These are phyloP conservation scores for Lithospermum erythrorhizon DNA, from an alignment of 257 asterid genomes.

Conservation along the genomic window DNA sequence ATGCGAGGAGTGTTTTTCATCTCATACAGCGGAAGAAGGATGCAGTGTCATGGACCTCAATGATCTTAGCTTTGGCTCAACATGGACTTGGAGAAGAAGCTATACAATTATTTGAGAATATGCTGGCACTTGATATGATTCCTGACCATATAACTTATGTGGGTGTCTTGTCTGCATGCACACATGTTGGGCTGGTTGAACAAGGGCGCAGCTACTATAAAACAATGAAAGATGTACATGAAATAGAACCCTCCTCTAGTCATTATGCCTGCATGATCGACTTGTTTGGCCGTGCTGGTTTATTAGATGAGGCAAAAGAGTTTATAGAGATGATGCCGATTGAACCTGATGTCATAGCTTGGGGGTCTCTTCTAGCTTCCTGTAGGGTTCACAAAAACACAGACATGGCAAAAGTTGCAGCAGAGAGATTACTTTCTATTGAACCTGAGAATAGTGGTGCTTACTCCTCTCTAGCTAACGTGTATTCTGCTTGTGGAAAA, in stretches of 20 bases:
- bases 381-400: slow-evolving; percentile 61
- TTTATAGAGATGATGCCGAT: slow-evolving; percentile 53
- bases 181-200: slow-evolving; percentile 70
- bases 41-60: slow-evolving; percentile 74
- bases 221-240: slow-evolving; percentile 58
- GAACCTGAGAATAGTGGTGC: slow-evolving; percentile 80
- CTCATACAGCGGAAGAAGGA: slow-evolving; percentile 33
- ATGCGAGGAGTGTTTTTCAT: slow-evolving; percentile 41
- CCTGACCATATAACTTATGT: slow-evolving; percentile 84
- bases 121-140: slow-evolving; percentile 39
- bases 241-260: slow-evolving; percentile 53
- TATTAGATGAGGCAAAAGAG: slow-evolving; percentile 54
- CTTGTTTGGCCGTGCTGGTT: slow-evolving; percentile 78
- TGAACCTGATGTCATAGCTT: slow-evolving; percentile 70
- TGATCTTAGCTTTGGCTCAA: slow-evolving; percentile 77
- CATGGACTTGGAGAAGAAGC: slow-evolving; percentile 80
- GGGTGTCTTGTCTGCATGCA: slow-evolving; percentile 77
- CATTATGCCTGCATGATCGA: slow-evolving; percentile 88
- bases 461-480: slow-evolving; percentile 75
- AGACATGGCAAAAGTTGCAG: slow-evolving; percentile 62
- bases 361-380: slow-evolving; percentile 88
- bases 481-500: slow-evolving; percentile 66
- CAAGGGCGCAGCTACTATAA: slow-evolving; percentile 59
- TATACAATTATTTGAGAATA: slow-evolving; percentile 44
- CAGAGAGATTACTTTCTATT: slow-evolving; percentile 55